Evolutionary conservation across 345 rosid genomes (phyloP).

Genomic region (Lagerstroemia speciosa): DNA sequence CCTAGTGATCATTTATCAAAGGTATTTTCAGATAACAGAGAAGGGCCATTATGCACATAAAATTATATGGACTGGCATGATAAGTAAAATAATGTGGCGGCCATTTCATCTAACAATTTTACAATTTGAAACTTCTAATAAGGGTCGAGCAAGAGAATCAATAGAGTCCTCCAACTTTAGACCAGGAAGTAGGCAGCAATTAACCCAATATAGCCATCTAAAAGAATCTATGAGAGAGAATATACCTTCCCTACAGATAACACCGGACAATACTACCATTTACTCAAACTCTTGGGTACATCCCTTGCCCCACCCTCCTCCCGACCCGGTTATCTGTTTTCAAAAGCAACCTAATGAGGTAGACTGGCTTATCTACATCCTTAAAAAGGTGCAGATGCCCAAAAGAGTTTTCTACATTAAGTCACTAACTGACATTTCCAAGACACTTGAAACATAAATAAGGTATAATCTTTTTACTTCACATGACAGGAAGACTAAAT

Average conservation of each 20-base stretch:
- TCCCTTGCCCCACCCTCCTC: background rate
- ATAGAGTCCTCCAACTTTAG: no score
- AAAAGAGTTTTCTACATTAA: no score
- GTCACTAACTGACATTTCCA: background rate
- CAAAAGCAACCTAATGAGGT: background rate
- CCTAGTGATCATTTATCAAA: background rate
- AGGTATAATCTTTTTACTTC: background rate
- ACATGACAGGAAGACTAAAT: background rate
- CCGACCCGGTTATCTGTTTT: background rate
- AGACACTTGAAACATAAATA: background rate
- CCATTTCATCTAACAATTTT: background rate
- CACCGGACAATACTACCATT: no score
- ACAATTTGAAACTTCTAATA: background rate
- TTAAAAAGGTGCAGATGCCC: no score
- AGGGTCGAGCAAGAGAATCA: background rate
- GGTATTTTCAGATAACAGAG: background rate
- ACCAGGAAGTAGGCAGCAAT: no score
- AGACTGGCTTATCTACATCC: background rate
- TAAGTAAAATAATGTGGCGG: background rate
- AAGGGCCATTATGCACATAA: background rate
- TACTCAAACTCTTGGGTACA: no score
- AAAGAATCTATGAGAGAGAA: no score
- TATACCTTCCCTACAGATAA: no score
- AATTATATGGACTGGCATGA: background rate
- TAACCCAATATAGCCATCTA: no score